Percentiles rank a stretch among this genome's conserved stretches.
Conservation (phyloP, 371 early-diverging fungal species). For the Nematocida ausubeli region DNA sequence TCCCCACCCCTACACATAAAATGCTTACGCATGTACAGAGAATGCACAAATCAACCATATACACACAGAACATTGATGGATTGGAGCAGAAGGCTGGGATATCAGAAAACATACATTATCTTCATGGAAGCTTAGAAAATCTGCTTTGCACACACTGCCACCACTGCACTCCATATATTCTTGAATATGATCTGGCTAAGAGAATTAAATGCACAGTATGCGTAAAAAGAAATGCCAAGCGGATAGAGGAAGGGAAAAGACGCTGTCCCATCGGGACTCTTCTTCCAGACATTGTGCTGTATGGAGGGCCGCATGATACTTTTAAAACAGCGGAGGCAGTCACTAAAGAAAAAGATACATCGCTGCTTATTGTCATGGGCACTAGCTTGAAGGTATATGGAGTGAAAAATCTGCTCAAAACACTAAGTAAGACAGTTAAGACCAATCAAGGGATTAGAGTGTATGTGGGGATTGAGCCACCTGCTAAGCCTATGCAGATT, state of each 20-base stretch:
- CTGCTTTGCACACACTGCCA: constrained; percentile 63
- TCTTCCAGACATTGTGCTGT: constrained; percentile 80
- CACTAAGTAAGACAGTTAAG: constrained; percentile 68
- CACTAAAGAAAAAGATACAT: constrained; percentile 72
- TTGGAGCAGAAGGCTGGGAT: constrained; percentile 84
- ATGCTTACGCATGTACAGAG: constrained; percentile 80
- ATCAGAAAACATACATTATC: constrained; percentile 59
- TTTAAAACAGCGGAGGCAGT: constrained; percentile 72
- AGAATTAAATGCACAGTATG: constrained; percentile 72
- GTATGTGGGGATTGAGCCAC: constrained; percentile 62
- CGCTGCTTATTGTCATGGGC: constrained; percentile 88
- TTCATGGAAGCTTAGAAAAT: constrained; percentile 66
- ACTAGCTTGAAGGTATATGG: constrained; percentile 90
- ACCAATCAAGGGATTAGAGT: constrained; percentile 58
- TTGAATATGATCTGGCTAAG: constrained; percentile 37
- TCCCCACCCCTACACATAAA: constrained; percentile 77
- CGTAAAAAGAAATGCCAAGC: constrained; percentile 68
- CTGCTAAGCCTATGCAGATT: constrained; percentile 57
- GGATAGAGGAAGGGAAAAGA: constrained; percentile 72
- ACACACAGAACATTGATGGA: constrained; percentile 95
- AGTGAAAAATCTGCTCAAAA: constrained; percentile 78
- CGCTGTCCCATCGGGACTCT: constrained; percentile 72
- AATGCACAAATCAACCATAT: constrained; percentile 78
- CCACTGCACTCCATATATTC: constrained; percentile 45
- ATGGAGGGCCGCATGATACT: constrained; percentile 83